Base-by-base conservation (phyloP, 352 stramenopile genomes). In the Globisporangium viniferum region DNA sequence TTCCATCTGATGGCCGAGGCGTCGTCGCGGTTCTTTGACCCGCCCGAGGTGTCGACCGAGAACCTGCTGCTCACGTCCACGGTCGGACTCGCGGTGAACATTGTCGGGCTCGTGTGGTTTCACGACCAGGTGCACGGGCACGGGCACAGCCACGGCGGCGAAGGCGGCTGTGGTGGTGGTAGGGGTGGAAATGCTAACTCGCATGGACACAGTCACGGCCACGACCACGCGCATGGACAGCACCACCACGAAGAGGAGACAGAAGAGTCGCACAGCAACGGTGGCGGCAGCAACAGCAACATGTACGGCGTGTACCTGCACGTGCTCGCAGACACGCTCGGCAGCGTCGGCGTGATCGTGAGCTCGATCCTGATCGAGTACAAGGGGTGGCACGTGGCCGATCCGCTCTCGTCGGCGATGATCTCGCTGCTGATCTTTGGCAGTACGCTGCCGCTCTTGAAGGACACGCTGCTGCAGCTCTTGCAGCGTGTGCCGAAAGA, bases 261-360 rank as follows among this genome's bases (percentile, higher is more conserved):
- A 20, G 39, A 53, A 53, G 62, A 36, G 18, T 6, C 41, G 5
- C 36, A 68, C 31, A 39, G 65, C 12, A 27, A 60, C 31, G 35
- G 44, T 9, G 54, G 70, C 24, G 66, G 69, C 56, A 84, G 75
- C 59, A 97, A 95, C 70, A 90, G 77, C 64, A 97, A 97, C 75
- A 95, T 97, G 81, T 90, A 97, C 68, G 91, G 89, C 10, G 89
- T 97, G 18, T 96, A 97, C 53, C 77, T 97, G 31, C 91, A 97
- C 64, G 88, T 97, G 27, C 69, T 97, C 55, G 90, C 90, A 1
- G 91, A 97, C 66, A 94, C 90, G 15, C 75, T 97, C 33, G 91
- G 91, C 22, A 96, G 88, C 68, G 78, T 97, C 12, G 90, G 89
- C 14, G 91, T 97, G 27, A 97, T 97, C 69, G 72, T 95, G 36